Evolutionary conservation across 108 stramenopile genomes (phyloP), one percentile per base, ranked within the genome.

Genomic region (Cyclotella baltica): DNA sequence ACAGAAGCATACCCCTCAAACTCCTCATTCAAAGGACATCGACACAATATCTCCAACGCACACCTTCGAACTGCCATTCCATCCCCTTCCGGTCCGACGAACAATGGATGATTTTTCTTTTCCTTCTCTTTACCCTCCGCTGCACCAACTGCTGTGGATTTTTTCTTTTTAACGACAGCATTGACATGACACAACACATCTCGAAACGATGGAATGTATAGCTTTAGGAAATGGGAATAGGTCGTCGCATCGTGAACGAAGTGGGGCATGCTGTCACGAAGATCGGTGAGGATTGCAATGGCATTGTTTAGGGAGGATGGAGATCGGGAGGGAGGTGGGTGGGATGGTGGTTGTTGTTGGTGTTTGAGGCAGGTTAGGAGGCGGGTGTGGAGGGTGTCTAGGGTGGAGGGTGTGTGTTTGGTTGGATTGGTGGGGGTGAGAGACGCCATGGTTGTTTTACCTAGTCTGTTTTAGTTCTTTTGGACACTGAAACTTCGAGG

Each of bases 221-320:
- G 23, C n/a, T 38, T 37, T 1, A 40, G 22, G 40, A n/a, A 43
- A 11, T 27, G n/a, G 2, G 38, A 6, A 31, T 64, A 64, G 40
- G 20, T 0, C 15, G 63, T 13, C 25, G 20, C 4, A 61, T 34
- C 33, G 38, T 64, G 37, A 15, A 43, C 31, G 33, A 62, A 25
- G 20, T n/a, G 4, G 1, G 63, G 9, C 38, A 64, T 38, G 5
- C 43, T 43, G 23, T 64, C 63, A 22, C 63, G 63, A 22, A 64
- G 38, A 27, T 64, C 63, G 63, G 63, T 4, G 20, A 64, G 38
- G 63, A 64, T 38, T 37, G 63, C n/a, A 31, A 43, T 27, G 63
- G 63, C 63, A 27, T 64, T 23, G 63, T 43, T 25, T 16, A 30
- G 29, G 18, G 38, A 43, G 63, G 63, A 11, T 37, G 63, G 31